Base-by-base conservation (phyloP, 805 yeast genomes). In the Clavispora carvajalis region DNA sequence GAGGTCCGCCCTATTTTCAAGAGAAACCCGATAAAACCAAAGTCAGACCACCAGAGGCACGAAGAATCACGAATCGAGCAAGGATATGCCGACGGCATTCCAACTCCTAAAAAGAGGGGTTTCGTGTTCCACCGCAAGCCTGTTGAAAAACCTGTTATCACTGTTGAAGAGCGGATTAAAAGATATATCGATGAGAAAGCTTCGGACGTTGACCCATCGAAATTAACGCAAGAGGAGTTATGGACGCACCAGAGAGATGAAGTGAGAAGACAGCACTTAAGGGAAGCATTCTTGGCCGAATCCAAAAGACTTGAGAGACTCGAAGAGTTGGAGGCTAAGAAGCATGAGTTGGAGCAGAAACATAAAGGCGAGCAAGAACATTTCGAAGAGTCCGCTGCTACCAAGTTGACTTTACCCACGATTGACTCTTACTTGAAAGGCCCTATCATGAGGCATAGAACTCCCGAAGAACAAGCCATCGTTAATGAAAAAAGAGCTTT, bases 401-500 rank as follows among this genome's bases (percentile, higher is more conserved):
- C 78, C 36, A 67, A 70, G 52, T 73, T 82, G 54, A 86, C 95
- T 1, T 68, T 87, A 37, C 96, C 96, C 35, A 84, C 95, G 1
- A 69, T 89, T 42, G 88, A 83, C 52, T 71, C 74, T 28, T 71
- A 79, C 47, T 61, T 86, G 45, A 60, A 73, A 17, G 86, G 85
- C 2, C 85, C 91, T 12, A 64, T 88, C 45, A 76, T 90, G 71
- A 74, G 84, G 55, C 76, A 65, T 35, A 75, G 95, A 60, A 83
- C 95, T 0, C 69, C 65, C 18, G 93, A 81, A 53, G 95, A 90
- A 62, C 59, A 63, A 37, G 74, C 71, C 39, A 53, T 74, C 22
- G 63, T 86, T 48, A 52, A 61, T 22, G 73, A 77, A 52, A 85
- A 84, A 59, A 74, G 90, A 49, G 62, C 67, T 36, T 76, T 83